Conservation (phyloP, 2,329 filamentous ascomycete species). For the Elsinoe arachidis region DNA sequence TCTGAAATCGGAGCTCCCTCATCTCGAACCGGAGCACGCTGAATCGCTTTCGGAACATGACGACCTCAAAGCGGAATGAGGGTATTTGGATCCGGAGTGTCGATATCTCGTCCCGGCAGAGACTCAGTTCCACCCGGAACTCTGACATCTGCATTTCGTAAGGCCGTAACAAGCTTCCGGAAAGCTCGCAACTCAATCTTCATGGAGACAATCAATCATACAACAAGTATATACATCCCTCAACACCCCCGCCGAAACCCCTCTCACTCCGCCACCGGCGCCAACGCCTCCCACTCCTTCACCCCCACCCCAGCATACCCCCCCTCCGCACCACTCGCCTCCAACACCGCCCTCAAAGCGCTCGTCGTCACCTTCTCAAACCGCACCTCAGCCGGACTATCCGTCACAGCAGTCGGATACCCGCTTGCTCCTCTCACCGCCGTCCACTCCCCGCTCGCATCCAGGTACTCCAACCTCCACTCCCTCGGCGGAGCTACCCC, state of each 20-base stretch:
- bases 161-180: too few relatives aligned
- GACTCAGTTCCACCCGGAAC: too few relatives aligned
- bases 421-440: not conserved
- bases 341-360: not conserved
- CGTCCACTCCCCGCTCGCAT: not conserved
- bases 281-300: constrained; percentile 7
- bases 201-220: too few relatives aligned
- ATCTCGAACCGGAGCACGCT: too few relatives aligned
- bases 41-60: too few relatives aligned
- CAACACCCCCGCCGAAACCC: too few relatives aligned
- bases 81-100: too few relatives aligned
- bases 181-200: too few relatives aligned
- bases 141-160: too few relatives aligned
- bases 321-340: not conserved
- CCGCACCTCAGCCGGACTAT: not conserved
- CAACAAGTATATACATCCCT: not conserved
- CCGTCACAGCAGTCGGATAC: not conserved
- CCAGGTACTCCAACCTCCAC: constrained; percentile 4
- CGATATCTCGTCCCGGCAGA: too few relatives aligned
- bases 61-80: too few relatives aligned
- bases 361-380: not conserved
- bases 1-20: too few relatives aligned
- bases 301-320: not conserved
- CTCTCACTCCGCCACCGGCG: not conserved
- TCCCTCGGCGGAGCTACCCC: not conserved